A percentile compares a stretch with the other conserved stretches of the same genome.
These are phyloP conservation scores for Pyricularia pennisetigena DNA, from an alignment of 2,329 filamentous ascomycete genomes.

Conservation along the genomic window DNA sequence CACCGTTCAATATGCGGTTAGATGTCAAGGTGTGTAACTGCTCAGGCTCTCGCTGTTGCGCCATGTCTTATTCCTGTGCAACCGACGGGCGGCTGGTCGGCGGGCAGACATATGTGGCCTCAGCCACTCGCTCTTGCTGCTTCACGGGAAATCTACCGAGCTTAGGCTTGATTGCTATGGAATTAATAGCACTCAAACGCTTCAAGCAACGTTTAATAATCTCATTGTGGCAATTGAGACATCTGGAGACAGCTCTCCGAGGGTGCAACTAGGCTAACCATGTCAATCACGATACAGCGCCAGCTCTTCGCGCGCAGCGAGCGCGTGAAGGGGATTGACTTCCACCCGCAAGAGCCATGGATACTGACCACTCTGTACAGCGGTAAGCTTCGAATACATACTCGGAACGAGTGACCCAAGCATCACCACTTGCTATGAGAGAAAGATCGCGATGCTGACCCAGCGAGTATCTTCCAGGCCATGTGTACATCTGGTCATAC, in stretches of 20 bases:
- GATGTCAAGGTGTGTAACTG: slow-evolving; percentile 6
- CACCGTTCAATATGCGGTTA: slow-evolving; percentile 6
- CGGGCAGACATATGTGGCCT: slow-evolving; percentile 1
- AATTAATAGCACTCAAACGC: neutral
- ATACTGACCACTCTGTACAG: slow-evolving; percentile 92
- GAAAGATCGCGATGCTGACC: slow-evolving; percentile 3
- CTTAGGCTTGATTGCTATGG: neutral
- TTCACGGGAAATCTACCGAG: neutral
- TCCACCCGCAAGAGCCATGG: slow-evolving; percentile 95
- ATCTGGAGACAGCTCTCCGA: neutral
- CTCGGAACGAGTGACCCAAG: neutral
- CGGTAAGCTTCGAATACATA: slow-evolving; percentile 42
- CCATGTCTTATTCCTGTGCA: neutral
- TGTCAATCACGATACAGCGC: slow-evolving; percentile 14
- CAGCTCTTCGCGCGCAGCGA: slow-evolving; percentile 69
- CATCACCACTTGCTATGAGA: neutral
- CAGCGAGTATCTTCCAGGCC: slow-evolving; percentile 42
- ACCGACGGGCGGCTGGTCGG: neutral
- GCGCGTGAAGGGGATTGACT: slow-evolving; percentile 95
- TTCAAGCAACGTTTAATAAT: no score
- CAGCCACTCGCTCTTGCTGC: neutral
- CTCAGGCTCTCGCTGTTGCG: neutral
- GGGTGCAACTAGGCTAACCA: slow-evolving; percentile 12
- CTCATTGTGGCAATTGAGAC: neutral
- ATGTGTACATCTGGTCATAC: slow-evolving; percentile 99